Evolutionary conservation across 2,329 filamentous ascomycete species (phyloP).

Genomic region (Exophiala viscosa): DNA sequence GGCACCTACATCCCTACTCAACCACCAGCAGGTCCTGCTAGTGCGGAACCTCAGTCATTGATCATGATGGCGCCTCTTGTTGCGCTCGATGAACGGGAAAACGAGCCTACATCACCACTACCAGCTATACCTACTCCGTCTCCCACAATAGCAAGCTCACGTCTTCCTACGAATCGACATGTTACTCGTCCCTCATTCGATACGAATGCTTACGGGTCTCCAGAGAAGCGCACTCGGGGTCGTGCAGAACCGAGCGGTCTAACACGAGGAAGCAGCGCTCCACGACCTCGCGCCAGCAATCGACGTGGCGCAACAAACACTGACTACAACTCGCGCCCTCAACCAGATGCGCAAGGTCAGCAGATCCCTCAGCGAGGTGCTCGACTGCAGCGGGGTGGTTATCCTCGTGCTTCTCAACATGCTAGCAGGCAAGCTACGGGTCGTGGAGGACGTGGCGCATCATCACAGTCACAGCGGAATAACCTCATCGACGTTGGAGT

Average conservation of each 20-base stretch:
- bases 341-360: neutral
- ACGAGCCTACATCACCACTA: neutral
- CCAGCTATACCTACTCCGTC: neutral
- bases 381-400: neutral
- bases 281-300: neutral
- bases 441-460: neutral
- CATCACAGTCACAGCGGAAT: neutral
- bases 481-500: conserved; percentile 7
- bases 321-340: neutral
- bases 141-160: neutral
- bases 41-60: neutral
- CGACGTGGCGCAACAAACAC: neutral
- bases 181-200: conserved; percentile 4
- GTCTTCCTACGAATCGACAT: neutral
- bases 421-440: neutral
- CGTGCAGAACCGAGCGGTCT: neutral
- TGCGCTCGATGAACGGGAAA: no score
- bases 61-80: neutral
- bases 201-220: conserved; percentile 2
- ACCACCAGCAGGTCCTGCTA: no score
- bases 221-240: neutral
- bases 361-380: conserved; percentile 1
- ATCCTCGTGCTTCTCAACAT: neutral
- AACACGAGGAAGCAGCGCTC: neutral
- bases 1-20: no score